A percentile compares a stretch with the other conserved stretches of the same genome.
Conservation (phyloP, 192 early-diverging fungal genomes). For the Allomyces macrogynus region DNA sequence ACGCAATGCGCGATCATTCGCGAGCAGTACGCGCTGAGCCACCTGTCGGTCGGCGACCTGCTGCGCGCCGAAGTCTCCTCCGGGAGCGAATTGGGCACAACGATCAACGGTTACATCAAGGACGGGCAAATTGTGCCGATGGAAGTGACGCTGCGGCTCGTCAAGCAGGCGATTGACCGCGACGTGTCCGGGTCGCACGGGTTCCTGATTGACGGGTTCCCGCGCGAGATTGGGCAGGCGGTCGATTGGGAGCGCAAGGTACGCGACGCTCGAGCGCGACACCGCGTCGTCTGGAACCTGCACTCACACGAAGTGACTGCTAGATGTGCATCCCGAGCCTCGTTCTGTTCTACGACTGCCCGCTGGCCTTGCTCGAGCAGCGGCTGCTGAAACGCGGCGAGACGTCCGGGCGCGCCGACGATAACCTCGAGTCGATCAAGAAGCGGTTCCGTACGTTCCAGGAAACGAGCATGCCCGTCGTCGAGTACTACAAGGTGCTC, state of each 20-base stretch:
- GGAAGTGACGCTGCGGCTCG: slow-evolving; percentile 4
- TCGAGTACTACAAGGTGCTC: slow-evolving; percentile 18
- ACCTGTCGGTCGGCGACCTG: slow-evolving; percentile 9
- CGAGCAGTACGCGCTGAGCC: slow-evolving; percentile 2
- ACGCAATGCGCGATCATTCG: slow-evolving; percentile 9
- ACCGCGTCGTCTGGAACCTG: too few species aligned
- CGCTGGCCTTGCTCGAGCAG: slow-evolving; percentile 20
- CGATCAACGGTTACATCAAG: slow-evolving; percentile 10
- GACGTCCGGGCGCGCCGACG: slow-evolving; percentile 27
- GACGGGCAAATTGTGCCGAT: slow-evolving; percentile 7
- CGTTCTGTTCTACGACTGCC: slow-evolving; percentile 30
- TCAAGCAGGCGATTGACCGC: slow-evolving; percentile 3
- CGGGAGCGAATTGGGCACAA: slow-evolving; percentile 7
- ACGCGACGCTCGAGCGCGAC: too few species aligned
- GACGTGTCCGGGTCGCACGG: slow-evolving; percentile 1
- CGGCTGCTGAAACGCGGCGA: slow-evolving; percentile 34
- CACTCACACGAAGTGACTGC: too few species aligned
- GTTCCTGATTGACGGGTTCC: slow-evolving; percentile 24
- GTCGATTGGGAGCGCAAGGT: slow-evolving; percentile 21
- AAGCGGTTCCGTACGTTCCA: slow-evolving; percentile 32
- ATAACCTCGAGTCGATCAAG: slow-evolving; percentile 31
- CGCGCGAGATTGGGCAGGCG: slow-evolving; percentile 26
- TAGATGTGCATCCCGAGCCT: slow-evolving; percentile 13
- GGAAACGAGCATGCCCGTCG: slow-evolving; percentile 22
- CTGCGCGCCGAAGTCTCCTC: slow-evolving; percentile 12